Evolutionary conservation across 2,329 filamentous ascomycete species (phyloP).

Genomic region (Colletotrichum melonis): DNA sequence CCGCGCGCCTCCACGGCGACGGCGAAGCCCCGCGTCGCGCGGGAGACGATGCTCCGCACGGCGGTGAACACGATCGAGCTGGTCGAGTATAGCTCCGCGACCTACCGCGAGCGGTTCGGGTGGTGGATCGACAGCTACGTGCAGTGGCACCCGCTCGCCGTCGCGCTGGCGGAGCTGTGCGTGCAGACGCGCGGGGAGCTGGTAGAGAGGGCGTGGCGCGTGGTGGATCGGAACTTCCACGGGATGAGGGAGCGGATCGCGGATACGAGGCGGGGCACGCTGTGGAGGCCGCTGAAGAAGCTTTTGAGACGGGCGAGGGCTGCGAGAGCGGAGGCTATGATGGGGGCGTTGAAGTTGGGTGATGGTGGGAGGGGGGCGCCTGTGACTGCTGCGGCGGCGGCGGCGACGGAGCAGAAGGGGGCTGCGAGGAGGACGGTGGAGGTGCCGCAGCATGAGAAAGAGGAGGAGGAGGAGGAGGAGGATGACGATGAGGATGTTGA

Average conservation of each 20-base stretch:
- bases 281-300: constrained; percentile 67
- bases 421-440: not conserved
- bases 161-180: constrained; percentile 64
- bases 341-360: constrained; percentile 41
- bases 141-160: constrained; percentile 66
- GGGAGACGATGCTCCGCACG: constrained; percentile 57
- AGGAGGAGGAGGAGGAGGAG: not conserved
- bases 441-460: not conserved
- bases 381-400: not conserved
- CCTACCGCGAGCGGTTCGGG: constrained; percentile 50
- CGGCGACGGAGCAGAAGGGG: not conserved
- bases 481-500: not conserved
- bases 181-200: constrained; percentile 56
- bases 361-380: not conserved
- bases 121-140: constrained; percentile 64
- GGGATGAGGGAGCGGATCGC: constrained; percentile 58
- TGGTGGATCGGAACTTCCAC: constrained; percentile 58
- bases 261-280: constrained; percentile 59
- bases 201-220: constrained; percentile 61
- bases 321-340: constrained; percentile 47
- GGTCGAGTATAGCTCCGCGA: constrained; percentile 45
- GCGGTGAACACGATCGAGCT: constrained; percentile 60
- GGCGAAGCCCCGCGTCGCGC: constrained; percentile 47
- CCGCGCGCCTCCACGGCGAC: constrained; percentile 40
- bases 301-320: constrained; percentile 61